Evolutionary conservation across 495 filamentous ascomycete genomes (phyloP).

Genomic region (Chaetomium cochliodes): DNA sequence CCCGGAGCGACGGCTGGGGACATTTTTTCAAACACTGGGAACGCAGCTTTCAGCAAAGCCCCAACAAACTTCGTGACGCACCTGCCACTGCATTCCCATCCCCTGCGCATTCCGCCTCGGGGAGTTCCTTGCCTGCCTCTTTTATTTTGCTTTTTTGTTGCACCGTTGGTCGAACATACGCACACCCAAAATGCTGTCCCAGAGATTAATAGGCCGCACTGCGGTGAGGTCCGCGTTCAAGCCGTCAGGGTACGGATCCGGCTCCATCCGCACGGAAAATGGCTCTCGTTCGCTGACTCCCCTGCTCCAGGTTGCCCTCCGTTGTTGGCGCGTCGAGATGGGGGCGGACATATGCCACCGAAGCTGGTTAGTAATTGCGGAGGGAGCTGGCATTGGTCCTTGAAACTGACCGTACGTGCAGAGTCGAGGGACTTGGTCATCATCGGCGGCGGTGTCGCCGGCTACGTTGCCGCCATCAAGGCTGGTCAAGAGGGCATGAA

Average conservation of each 20-base stretch:
- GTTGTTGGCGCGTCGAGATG: conserved; percentile 60
- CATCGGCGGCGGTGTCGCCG: conserved; percentile 95
- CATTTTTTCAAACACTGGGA: conserved; percentile 21
- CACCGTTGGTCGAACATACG: not conserved
- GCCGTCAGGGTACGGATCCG: conserved; percentile 47
- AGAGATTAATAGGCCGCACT: conserved; percentile 64
- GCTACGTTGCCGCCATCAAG: conserved; percentile 99
- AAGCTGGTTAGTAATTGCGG: conserved; percentile 61
- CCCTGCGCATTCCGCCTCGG: conserved; percentile 18
- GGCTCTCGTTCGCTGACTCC: conserved; percentile 34
- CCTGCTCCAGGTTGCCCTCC: conserved; percentile 51
- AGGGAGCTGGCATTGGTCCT: not conserved
- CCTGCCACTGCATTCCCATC: conserved; percentile 1
- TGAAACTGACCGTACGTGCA: conserved; percentile 42
- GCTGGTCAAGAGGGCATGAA: conserved; percentile 97
- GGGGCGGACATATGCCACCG: conserved; percentile 73
- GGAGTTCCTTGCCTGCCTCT: conserved; percentile 15
- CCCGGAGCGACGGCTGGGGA: conserved; percentile 18
- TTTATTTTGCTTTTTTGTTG: conserved; percentile 31
- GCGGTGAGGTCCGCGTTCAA: conserved; percentile 64
- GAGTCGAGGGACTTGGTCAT: conserved; percentile 91
- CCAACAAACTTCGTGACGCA: conserved; percentile 27
- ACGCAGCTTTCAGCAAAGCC: conserved; percentile 19
- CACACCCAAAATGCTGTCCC: conserved; percentile 63
- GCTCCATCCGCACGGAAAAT: conserved; percentile 28